phyloP scores from a whole-genome alignment of 2,329 filamentous ascomycete genomes.

The Aspergillus clavatus region DNA sequence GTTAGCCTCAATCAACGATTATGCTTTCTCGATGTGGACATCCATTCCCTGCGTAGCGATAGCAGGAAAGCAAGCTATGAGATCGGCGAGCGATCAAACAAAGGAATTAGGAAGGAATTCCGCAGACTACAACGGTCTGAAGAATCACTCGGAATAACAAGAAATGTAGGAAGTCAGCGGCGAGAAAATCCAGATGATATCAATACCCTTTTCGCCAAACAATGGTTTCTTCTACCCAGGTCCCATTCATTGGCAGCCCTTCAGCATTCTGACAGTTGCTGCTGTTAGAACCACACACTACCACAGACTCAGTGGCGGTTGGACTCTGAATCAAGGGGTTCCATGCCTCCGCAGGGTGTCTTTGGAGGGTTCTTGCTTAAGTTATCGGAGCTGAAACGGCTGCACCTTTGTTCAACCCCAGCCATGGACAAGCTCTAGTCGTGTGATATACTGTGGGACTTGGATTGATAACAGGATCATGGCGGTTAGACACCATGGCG shows the following conservation, averaged over 20 bases:
- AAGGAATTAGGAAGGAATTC: too few species aligned
- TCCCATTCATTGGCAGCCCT: too few species aligned
- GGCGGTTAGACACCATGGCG: background rate
- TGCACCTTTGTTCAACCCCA: background rate
- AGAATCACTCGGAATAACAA: too few species aligned
- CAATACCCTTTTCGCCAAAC: too few species aligned
- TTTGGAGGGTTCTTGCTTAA: background rate
- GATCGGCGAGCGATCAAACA: constrained; percentile 14
- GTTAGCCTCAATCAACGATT: background rate
- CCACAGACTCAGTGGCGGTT: too few species aligned
- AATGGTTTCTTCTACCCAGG: too few species aligned
- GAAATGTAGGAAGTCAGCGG: too few species aligned
- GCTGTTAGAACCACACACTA: too few species aligned
- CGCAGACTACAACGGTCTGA: too few species aligned
- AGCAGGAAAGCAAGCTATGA: background rate
- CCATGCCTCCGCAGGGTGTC: background rate
- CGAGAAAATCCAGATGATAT: too few species aligned
- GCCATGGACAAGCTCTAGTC: background rate
- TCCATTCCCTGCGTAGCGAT: background rate
- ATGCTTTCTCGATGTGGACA: background rate
- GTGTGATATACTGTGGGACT: background rate
- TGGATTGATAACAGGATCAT: background rate
- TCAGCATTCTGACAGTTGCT: too few species aligned
- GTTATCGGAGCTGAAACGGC: background rate
- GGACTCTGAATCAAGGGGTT: constrained; percentile 1